Percentiles rank a stretch among this genome's conserved stretches.
phyloP scores from a whole-genome alignment of 306 rosid species.

The Trifolium fragiferum region DNA sequence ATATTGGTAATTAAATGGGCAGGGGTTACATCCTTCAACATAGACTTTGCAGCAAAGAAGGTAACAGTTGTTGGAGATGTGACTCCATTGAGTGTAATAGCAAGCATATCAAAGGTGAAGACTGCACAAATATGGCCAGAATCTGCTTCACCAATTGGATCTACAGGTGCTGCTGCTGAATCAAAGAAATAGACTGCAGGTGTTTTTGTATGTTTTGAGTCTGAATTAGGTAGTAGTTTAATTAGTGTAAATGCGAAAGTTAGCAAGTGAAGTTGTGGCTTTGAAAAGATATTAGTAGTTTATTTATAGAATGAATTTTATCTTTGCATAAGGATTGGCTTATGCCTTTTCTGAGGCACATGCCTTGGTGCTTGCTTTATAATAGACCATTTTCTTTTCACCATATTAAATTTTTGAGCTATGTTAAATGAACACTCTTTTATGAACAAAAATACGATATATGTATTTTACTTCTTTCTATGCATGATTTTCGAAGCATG shows the following conservation, averaged over 20 bases:
- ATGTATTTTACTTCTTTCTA: too few species aligned
- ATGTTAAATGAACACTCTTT: too few species aligned
- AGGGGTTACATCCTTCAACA: constrained; percentile 88
- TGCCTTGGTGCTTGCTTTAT: not conserved
- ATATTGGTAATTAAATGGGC: constrained; percentile 28
- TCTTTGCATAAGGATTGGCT: not conserved
- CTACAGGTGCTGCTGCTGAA: constrained; percentile 38
- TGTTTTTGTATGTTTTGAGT: constrained; percentile 20
- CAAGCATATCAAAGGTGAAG: constrained; percentile 89
- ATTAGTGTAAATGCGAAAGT: constrained; percentile 47
- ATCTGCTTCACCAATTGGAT: constrained; percentile 31
- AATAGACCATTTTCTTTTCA: not conserved
- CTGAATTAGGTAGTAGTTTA: constrained; percentile 34
- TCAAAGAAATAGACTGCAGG: constrained; percentile 31
- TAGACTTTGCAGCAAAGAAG: constrained; percentile 86
- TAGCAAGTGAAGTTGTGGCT: constrained; percentile 34
- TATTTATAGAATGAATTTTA: not conserved
- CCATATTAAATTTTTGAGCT: too few species aligned
- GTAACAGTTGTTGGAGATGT: constrained; percentile 88
- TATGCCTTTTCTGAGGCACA: not conserved
- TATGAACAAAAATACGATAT: too few species aligned
- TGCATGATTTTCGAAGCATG: too few species aligned
- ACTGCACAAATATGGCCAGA: constrained; percentile 78
- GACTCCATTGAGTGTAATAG: constrained; percentile 77
- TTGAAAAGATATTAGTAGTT: constrained; percentile 15